A percentile compares a stretch with the other conserved stretches of the same genome.
These are phyloP conservation scores for Lentinus tigrinus DNA, from an alignment of 768 basidiomycete species.

Conservation along the genomic window DNA sequence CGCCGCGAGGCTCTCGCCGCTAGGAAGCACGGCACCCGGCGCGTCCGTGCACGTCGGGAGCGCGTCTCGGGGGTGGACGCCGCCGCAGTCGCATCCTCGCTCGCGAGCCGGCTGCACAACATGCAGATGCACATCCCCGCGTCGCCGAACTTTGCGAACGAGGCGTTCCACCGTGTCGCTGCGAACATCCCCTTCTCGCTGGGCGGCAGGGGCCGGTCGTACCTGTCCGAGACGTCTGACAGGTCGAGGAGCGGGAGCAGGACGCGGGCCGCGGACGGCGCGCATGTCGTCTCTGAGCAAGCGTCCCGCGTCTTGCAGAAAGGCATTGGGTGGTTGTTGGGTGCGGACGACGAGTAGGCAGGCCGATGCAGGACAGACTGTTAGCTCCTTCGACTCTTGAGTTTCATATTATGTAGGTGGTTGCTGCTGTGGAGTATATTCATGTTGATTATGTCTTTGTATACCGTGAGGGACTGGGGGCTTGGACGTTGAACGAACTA, in stretches of 20 bases:
- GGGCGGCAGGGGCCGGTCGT: slow-evolving; percentile 30
- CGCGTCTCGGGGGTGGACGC: slow-evolving; percentile 19
- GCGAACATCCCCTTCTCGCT: slow-evolving; percentile 73
- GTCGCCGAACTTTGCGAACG: slow-evolving; percentile 73
- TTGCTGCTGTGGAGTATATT: no score
- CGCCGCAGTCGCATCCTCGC: slow-evolving; percentile 37
- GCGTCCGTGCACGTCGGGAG: slow-evolving; percentile 1
- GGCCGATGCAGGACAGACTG: neutral
- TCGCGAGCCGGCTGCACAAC: slow-evolving; percentile 61
- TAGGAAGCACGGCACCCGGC: slow-evolving; percentile 21
- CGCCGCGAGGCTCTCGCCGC: slow-evolving; percentile 44
- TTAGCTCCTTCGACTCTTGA: neutral
- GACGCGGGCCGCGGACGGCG: slow-evolving; percentile 39
- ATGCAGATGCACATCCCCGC: slow-evolving; percentile 69
- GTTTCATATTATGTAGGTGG: neutral
- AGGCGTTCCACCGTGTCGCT: slow-evolving; percentile 76
- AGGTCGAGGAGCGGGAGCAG: slow-evolving; percentile 34
- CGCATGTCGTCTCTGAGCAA: slow-evolving; percentile 59
- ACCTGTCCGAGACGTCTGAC: slow-evolving; percentile 36
- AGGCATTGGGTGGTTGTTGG: slow-evolving; percentile 96
- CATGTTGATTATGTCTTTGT: no score
- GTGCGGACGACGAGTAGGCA: slow-evolving; percentile 60
- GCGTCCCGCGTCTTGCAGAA: slow-evolving; percentile 79
- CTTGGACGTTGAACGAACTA: no score
- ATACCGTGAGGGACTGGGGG: no score